A percentile compares a stretch with the other conserved stretches of the same genome.
phyloP scores from a whole-genome alignment of 2,329 filamentous ascomycete genomes.

The Ceratocystiopsis sp. region DNA sequence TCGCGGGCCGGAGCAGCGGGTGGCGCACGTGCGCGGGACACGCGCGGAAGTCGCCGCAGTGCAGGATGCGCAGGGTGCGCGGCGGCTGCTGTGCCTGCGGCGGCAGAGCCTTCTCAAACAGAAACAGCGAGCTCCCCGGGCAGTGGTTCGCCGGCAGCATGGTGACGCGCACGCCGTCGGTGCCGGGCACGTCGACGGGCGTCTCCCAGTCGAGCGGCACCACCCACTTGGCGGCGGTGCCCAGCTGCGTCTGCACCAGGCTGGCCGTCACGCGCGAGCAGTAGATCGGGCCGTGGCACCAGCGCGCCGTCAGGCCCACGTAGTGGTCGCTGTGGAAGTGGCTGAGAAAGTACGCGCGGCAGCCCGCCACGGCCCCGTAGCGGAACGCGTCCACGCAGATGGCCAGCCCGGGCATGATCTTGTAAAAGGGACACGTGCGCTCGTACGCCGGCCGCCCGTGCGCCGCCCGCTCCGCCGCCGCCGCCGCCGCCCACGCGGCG shows the following conservation, averaged over 20 bases:
- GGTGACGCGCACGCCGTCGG: conserved; percentile 68
- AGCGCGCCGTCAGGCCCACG: conserved; percentile 70
- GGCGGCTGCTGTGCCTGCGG: conserved; percentile 24
- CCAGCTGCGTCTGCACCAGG: conserved; percentile 69
- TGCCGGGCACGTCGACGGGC: conserved; percentile 61
- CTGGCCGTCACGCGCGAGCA: conserved; percentile 88
- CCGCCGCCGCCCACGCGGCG: conserved; percentile 74
- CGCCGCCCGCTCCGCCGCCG: conserved; percentile 59
- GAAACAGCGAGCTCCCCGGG: conserved; percentile 80
- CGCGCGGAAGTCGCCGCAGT: conserved; percentile 91
- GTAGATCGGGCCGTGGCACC: conserved; percentile 90
- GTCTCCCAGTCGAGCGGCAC: conserved; percentile 73
- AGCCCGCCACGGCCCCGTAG: conserved; percentile 83
- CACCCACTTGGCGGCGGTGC: conserved; percentile 73
- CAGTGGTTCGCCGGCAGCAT: conserved; percentile 97
- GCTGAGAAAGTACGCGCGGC: conserved; percentile 87
- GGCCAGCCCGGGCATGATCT: conserved; percentile 82
- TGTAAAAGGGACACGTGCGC: conserved; percentile 93
- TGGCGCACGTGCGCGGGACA: conserved; percentile 73
- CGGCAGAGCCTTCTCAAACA: conserved; percentile 62
- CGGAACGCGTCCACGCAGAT: conserved; percentile 94
- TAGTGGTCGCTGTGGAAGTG: conserved; percentile 99
- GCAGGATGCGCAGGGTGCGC: conserved; percentile 62
- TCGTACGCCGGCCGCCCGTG: conserved; percentile 75
- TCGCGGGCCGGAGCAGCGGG: conserved; percentile 59